phyloP scores from a whole-genome alignment of 2,329 filamentous ascomycete genomes.

The Aureobasidium sp. region DNA sequence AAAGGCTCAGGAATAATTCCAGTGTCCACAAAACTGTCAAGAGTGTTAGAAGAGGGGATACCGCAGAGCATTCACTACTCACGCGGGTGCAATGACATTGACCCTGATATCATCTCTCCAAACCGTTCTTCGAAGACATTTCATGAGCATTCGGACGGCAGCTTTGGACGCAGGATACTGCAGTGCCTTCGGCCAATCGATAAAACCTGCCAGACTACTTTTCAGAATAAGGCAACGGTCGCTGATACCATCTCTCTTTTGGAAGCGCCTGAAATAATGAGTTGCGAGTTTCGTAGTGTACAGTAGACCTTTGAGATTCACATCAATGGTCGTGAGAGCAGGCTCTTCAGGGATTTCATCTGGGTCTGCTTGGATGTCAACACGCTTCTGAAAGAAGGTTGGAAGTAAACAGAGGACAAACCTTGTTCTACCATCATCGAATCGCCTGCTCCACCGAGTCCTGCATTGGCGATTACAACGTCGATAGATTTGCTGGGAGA shows the following conservation, averaged over 20 bases:
- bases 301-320: conserved; percentile 17
- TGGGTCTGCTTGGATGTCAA: too few relatives aligned
- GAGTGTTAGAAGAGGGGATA: too few relatives aligned
- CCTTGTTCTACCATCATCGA: neutral
- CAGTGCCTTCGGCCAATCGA: conserved; percentile 37
- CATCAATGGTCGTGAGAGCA: conserved; percentile 17
- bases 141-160: conserved; percentile 6
- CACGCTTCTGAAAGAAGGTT: too few relatives aligned
- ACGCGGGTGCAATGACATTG: neutral
- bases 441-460: conserved; percentile 14
- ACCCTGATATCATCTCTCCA: neutral
- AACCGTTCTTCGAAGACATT: neutral
- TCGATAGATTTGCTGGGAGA: conserved; percentile 21
- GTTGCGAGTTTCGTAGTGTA: conserved; percentile 19
- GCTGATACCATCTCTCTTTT: conserved; percentile 29
- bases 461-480: conserved; percentile 26
- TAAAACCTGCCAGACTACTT: conserved; percentile 40
- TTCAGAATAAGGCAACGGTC: conserved; percentile 45
- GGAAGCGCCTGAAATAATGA: conserved; percentile 25
- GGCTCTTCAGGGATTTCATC: conserved; percentile 20
- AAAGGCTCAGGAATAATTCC: conserved; percentile 19
- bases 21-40: too few relatives aligned
- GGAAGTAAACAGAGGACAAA: too few relatives aligned
- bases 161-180: conserved; percentile 27
- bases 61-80: too few relatives aligned